Evolutionary conservation across 345 rosid genomes (phyloP).

Genomic region (Salix purpurea): DNA sequence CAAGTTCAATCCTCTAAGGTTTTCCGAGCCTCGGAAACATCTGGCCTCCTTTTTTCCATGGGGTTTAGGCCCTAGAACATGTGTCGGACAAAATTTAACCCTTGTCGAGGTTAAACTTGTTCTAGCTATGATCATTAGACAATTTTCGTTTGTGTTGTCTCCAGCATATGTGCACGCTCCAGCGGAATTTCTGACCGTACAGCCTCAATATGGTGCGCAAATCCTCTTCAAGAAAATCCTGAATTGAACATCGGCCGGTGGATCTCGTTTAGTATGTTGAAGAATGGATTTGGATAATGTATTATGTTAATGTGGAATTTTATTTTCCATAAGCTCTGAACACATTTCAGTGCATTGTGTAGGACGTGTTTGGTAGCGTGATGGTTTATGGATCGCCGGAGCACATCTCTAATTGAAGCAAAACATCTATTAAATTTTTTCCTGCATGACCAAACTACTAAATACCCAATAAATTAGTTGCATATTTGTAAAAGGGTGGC

Average conservation of each 20-base stretch:
- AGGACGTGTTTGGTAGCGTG: too few relatives aligned
- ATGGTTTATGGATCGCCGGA: too few relatives aligned
- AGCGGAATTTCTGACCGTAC: slow-evolving; percentile 37
- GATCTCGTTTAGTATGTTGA: not conserved
- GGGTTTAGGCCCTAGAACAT: slow-evolving; percentile 27
- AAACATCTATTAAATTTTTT: too few relatives aligned
- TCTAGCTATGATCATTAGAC: slow-evolving; percentile 51
- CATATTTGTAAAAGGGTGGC: too few relatives aligned
- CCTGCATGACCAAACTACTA: too few relatives aligned
- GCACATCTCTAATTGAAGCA: too few relatives aligned
- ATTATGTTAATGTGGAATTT: not conserved
- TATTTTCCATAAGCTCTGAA: not conserved
- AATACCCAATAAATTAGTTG: too few relatives aligned
- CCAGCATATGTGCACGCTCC: slow-evolving; percentile 78
- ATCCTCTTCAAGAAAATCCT: slow-evolving; percentile 23
- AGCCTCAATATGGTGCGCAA: slow-evolving; percentile 73
- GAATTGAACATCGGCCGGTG: not conserved
- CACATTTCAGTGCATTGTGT: not conserved
- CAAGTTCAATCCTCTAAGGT: slow-evolving; percentile 27
- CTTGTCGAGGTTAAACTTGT: slow-evolving; percentile 36
- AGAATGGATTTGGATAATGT: not conserved
- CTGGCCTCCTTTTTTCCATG: slow-evolving; percentile 14
- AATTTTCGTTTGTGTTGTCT: slow-evolving; percentile 43
- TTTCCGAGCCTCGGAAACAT: slow-evolving; percentile 19
- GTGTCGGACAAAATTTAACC: slow-evolving; percentile 24